These are phyloP conservation scores for Xylariomycetidae sp. DNA, from an alignment of 2,329 filamentous ascomycete species.

Conservation along the genomic window DNA sequence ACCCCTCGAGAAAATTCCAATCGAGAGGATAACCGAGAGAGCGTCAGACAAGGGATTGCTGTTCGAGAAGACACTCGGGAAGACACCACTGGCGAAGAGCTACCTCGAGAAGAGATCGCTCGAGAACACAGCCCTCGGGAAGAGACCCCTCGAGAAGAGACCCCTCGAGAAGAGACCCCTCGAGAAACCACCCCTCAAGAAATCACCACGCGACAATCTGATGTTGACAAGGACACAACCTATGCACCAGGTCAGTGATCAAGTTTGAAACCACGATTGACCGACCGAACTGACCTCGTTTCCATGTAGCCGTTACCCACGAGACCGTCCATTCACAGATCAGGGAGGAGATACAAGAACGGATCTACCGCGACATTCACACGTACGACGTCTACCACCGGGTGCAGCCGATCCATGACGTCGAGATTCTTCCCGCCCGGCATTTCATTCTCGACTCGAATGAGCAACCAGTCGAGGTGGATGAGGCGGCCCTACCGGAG, in stretches of 20 bases:
- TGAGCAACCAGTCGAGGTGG: slow-evolving; percentile 14
- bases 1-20: too few species aligned
- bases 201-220: too few species aligned
- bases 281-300: slow-evolving; percentile 1
- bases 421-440: slow-evolving; percentile 27
- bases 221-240: slow-evolving; percentile 6
- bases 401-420: slow-evolving; percentile 27
- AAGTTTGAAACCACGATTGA: neutral
- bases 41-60: too few species aligned
- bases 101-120: too few species aligned
- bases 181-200: too few species aligned
- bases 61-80: too few species aligned
- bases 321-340: slow-evolving; percentile 23
- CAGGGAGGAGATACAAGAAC: slow-evolving; percentile 25
- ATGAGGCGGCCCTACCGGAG: slow-evolving; percentile 12
- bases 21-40: too few species aligned
- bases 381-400: slow-evolving; percentile 28
- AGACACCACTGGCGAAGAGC: too few species aligned
- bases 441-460: slow-evolving; percentile 23
- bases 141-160: too few species aligned
- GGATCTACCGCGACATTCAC: slow-evolving; percentile 30
- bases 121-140: too few species aligned
- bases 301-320: slow-evolving; percentile 25
- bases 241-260: slow-evolving; percentile 15
- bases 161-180: too few species aligned